A percentile compares a stretch with the other conserved stretches of the same genome.
Evolutionary conservation across 805 yeast genomes (phyloP).

Genomic region (Cyberlindnera amylophila): DNA sequence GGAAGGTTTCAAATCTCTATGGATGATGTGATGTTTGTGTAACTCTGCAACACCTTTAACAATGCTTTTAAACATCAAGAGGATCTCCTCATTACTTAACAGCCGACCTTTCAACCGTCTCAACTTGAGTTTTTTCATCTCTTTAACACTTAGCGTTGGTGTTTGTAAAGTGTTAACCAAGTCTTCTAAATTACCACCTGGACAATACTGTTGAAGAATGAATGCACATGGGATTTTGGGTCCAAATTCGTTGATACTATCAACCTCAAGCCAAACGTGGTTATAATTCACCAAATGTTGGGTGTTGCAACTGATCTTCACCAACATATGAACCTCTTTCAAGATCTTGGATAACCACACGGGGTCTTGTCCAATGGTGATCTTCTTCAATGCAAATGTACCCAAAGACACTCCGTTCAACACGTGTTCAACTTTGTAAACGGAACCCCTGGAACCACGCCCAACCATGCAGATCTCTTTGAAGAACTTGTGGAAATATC

Average conservation of each 20-base stretch:
- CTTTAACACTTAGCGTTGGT: constrained; percentile 36
- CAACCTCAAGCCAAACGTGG: constrained; percentile 88
- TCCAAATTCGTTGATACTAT: constrained; percentile 46
- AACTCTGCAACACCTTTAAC: constrained; percentile 67
- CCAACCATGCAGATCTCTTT: constrained; percentile 59
- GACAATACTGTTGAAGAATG: constrained; percentile 82
- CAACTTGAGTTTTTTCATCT: constrained; percentile 34
- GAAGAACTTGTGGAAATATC: constrained; percentile 75
- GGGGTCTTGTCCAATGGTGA: constrained; percentile 76
- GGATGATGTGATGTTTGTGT: constrained; percentile 74
- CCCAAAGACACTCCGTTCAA: constrained; percentile 71
- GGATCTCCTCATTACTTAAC: constrained; percentile 57
- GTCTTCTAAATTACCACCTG: constrained; percentile 83
- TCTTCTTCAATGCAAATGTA: constrained; percentile 77
- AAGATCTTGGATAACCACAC: constrained; percentile 66
- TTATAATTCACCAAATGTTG: constrained; percentile 76
- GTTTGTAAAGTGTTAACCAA: constrained; percentile 39
- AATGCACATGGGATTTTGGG: constrained; percentile 68
- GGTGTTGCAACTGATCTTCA: constrained; percentile 41
- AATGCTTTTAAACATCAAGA: constrained; percentile 63
- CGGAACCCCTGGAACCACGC: constrained; percentile 81
- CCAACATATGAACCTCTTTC: constrained; percentile 73
- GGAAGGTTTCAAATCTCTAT: constrained; percentile 85
- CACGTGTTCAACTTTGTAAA: constrained; percentile 79
- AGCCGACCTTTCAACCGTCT: constrained; percentile 28